Evolutionary conservation across 164 flowering plant genomes (phyloP), one percentile per base, ranked within the genome.

Genomic region (Stephania cephalantha): DNA sequence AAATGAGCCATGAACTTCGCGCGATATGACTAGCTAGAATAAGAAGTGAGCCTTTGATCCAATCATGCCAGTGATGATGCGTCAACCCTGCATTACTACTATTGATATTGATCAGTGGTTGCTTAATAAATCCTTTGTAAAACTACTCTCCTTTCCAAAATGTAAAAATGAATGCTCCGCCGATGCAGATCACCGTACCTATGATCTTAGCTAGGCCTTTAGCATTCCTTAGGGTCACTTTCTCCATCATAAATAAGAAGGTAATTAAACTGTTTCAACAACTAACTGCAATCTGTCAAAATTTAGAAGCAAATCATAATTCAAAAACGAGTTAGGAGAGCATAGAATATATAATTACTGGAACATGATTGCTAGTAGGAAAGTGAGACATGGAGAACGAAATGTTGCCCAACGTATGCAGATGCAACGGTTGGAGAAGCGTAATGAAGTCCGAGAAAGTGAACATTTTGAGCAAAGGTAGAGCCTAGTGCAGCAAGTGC

Each of bases 31-130:
- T 78, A 9, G 58, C 30, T 20, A 80, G 66, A 69, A 84, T 80
- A 12, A 86, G 80, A 35, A 70, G 75, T 44, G 86, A 77, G n/a
- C 86, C 88, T 79, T 80, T 83, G 76, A 86, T 65, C 88, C 88
- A 86, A 68, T 80, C 74, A 22, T 76, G 80, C 44, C 70, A 71
- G 42, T 35, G 42, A 58, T 30, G 69, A 67, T 75, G 86, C 20
- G 66, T 71, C 53, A 67, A n/a, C 72, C 71, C 65, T 20, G 44
- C 67, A 25, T 25, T 25, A n/a, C n/a, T 69, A 42, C 53, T 13
- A 35, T 35, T 35, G 30, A 81, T 64, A 61, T 80, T 50, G 31
- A 84, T 76, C 31, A 82, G 71, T 22, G 86, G 85, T 2, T 46
- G 80, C 46, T 72, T 18, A 52, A 65, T 70, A 5, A 84, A 67